Conservation (phyloP, 768 basidiomycete species). For the Obba rivulosa region DNA sequence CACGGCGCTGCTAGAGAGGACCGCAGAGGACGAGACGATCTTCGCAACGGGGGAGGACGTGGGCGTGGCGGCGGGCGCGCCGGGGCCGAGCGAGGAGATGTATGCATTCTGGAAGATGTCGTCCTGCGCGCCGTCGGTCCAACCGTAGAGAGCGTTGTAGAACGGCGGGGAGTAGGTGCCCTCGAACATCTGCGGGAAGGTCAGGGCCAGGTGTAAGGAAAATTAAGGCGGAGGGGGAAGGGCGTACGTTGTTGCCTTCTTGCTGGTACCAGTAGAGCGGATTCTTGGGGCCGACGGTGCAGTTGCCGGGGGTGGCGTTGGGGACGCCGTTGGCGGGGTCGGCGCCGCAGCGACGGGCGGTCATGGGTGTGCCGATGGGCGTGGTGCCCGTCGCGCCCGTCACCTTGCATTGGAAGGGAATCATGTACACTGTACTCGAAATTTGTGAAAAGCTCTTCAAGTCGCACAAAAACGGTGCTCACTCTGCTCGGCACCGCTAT, state of each 20-base stretch:
- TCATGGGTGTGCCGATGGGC: conserved; percentile 27
- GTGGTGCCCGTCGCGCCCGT: conserved; percentile 22
- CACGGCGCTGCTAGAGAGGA: too few relatives aligned
- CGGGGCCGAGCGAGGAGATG: conserved; percentile 9
- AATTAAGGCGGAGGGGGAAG: neutral
- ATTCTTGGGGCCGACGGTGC: conserved; percentile 33
- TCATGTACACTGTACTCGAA: conserved; percentile 29
- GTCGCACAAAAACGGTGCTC: conserved; percentile 5
- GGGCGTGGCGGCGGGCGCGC: neutral
- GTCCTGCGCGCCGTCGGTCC: conserved; percentile 65
- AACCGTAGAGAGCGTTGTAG: conserved; percentile 68
- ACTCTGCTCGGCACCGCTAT: conserved; percentile 34
- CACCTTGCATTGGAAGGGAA: conserved; percentile 36
- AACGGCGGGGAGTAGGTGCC: conserved; percentile 54
- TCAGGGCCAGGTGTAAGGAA: neutral
- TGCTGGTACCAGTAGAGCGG: conserved; percentile 37
- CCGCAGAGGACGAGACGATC: too few relatives aligned
- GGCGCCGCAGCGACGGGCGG: conserved; percentile 31
- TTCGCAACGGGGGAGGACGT: neutral
- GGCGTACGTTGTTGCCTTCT: conserved; percentile 35
- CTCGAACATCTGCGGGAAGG: conserved; percentile 52
- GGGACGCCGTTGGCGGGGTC: conserved; percentile 20
- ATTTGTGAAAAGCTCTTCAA: neutral
- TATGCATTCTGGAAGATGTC: conserved; percentile 69
- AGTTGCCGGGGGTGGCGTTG: conserved; percentile 27